Evolutionary conservation across 163 green algal species (phyloP).

Genomic region (Scenedesmus sp.): DNA sequence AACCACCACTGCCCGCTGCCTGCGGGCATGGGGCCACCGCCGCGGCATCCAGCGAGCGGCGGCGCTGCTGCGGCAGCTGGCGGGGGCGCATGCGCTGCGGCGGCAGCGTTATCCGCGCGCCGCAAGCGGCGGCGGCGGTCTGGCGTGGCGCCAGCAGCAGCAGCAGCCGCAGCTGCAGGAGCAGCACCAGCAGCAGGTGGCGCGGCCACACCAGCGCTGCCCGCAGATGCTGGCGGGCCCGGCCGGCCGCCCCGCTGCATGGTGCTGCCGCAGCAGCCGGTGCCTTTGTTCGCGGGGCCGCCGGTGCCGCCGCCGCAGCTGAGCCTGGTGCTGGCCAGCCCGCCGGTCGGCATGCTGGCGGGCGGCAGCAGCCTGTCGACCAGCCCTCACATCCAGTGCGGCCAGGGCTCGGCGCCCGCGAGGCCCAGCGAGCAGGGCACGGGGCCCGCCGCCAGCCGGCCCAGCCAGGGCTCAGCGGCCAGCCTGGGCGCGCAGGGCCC

Average conservation of each 20-base stretch:
- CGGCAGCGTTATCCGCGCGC: no score
- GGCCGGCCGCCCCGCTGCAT: no score
- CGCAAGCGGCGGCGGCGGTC: no score
- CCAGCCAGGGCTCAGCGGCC: no score
- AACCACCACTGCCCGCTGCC: slow-evolving; percentile 77
- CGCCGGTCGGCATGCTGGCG: no score
- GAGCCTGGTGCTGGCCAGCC: slow-evolving; percentile 11
- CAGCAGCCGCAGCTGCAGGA: slow-evolving; percentile 36
- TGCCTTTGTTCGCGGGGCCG: no score
- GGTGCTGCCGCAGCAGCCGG: no score
- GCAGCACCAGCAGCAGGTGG: slow-evolving; percentile 4
- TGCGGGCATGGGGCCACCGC: no score
- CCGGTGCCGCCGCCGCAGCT: slow-evolving; percentile 27
- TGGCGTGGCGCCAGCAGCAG: neutral
- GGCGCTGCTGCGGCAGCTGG: neutral
- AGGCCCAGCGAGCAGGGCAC: slow-evolving; percentile 7
- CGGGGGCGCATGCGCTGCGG: no score
- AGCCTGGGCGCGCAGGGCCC: no score
- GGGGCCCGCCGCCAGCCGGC: neutral
- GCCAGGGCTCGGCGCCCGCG: neutral
- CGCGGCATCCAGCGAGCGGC: neutral
- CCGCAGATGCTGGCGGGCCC: neutral
- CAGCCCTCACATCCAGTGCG: slow-evolving; percentile 7
- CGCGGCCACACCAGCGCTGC: neutral
- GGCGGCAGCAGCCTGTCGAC: neutral